Conservation (phyloP, 805 yeast genomes). For the Jamesozyma piceae region DNA sequence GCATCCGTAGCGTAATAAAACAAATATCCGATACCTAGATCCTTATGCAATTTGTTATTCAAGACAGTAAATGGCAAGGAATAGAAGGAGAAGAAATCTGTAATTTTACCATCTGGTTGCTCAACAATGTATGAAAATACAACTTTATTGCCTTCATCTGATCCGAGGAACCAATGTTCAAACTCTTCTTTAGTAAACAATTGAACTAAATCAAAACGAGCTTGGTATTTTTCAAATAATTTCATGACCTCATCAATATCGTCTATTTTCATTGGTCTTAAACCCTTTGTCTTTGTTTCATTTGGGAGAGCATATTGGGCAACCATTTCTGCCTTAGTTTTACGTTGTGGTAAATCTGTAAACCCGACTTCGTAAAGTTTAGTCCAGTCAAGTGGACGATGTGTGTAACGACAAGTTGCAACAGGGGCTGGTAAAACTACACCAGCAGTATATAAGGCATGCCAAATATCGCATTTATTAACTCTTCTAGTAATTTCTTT, state of each 20-base stretch:
- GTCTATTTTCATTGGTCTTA: conserved; percentile 40
- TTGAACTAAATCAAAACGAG: conserved; percentile 65
- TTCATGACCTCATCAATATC: conserved; percentile 60
- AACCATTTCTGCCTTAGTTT: conserved; percentile 62
- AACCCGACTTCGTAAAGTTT: conserved; percentile 87
- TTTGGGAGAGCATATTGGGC: conserved; percentile 56
- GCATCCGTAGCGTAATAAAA: conserved; percentile 81
- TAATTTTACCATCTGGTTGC: conserved; percentile 45
- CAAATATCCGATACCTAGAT: conserved; percentile 76
- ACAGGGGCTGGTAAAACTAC: conserved; percentile 87
- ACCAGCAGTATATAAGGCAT: conserved; percentile 92
- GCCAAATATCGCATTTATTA: conserved; percentile 80
- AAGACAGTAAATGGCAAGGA: conserved; percentile 80
- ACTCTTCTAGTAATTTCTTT: conserved; percentile 91
- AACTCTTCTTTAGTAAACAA: conserved; percentile 49
- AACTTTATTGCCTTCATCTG: conserved; percentile 39
- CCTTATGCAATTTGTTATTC: conserved; percentile 49
- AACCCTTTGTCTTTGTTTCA: conserved; percentile 41
- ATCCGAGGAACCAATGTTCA: conserved; percentile 72
- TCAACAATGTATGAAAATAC: conserved; percentile 72
- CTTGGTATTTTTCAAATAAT: conserved; percentile 54
- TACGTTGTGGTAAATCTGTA: conserved; percentile 63
- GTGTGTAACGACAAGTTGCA: conserved; percentile 79
- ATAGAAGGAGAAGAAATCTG: conserved; percentile 87
- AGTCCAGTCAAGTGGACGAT: conserved; percentile 89